phyloP scores from a whole-genome alignment of 805 yeast genomes.

The Kodamaea neixiangensis region DNA sequence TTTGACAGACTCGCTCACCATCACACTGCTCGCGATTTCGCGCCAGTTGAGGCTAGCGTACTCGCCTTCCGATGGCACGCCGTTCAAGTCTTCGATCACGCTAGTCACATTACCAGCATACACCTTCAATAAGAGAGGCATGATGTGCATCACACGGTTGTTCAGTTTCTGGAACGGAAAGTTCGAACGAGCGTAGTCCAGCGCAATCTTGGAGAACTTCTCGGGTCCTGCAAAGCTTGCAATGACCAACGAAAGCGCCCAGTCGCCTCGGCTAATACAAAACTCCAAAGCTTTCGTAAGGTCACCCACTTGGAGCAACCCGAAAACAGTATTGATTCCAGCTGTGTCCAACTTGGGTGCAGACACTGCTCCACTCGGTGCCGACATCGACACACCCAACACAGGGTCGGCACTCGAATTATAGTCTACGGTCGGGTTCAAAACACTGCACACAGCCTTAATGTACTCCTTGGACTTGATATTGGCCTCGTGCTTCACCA shows the following conservation, averaged over 20 bases:
- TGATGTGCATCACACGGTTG: constrained; percentile 41
- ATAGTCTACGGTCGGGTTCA: constrained; percentile 46
- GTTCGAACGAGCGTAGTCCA: constrained; percentile 55
- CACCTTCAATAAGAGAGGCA: constrained; percentile 62
- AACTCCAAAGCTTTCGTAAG: constrained; percentile 63
- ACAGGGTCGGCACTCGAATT: constrained; percentile 21
- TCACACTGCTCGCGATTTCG: constrained; percentile 43
- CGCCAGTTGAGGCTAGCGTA: constrained; percentile 59
- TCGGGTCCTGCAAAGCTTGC: constrained; percentile 67
- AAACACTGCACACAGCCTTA: constrained; percentile 33
- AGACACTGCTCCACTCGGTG: constrained; percentile 27
- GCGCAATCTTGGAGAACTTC: constrained; percentile 57
- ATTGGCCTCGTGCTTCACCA: constrained; percentile 35
- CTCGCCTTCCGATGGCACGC: constrained; percentile 40
- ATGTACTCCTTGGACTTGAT: constrained; percentile 28
- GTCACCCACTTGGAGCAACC: constrained; percentile 58
- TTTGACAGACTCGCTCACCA: constrained; percentile 29
- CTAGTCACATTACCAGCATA: constrained; percentile 60
- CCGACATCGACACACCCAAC: constrained; percentile 18
- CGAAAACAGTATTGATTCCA: constrained; percentile 35
- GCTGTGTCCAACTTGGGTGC: constrained; percentile 44
- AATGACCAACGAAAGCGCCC: constrained; percentile 74
- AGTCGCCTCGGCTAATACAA: constrained; percentile 65
- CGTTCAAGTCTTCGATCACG: constrained; percentile 51
- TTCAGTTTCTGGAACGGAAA: constrained; percentile 42